Evolutionary conservation across 1,139 yeast species (phyloP).

Genomic region (Lodderomyces theae): DNA sequence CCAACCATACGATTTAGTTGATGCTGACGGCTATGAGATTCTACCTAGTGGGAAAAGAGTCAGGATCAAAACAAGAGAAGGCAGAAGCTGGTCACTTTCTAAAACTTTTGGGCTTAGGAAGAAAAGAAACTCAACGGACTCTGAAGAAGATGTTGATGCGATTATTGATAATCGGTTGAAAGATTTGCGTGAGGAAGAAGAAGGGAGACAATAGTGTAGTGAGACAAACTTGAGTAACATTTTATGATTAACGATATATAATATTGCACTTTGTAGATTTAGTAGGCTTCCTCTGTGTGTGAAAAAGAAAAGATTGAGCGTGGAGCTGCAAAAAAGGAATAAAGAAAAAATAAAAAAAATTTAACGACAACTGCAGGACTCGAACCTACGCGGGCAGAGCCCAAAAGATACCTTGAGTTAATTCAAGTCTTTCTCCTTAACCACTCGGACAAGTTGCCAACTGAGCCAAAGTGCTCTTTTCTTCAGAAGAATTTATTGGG

Average conservation of each 20-base stretch:
- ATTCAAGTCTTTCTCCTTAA: constrained; percentile 9
- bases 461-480: neutral
- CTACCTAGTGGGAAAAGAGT: constrained; percentile 70
- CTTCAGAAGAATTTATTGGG: too few relatives aligned
- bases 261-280: too few relatives aligned
- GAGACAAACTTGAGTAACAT: too few relatives aligned
- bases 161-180: constrained; percentile 55
- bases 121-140: constrained; percentile 14
- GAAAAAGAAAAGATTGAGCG: too few relatives aligned
- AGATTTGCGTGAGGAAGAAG: constrained; percentile 17
- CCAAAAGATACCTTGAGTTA: constrained; percentile 7
- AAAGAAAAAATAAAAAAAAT: constrained; percentile 1
- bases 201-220: constrained; percentile 7
- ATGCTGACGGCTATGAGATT: constrained; percentile 44
- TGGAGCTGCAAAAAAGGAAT: neutral
- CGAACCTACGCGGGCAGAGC: constrained; percentile 10
- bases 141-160: constrained; percentile 56
- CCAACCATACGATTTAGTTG: constrained; percentile 20
- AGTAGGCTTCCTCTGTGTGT: too few relatives aligned
- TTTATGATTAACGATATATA: too few relatives aligned
- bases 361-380: constrained; percentile 9
- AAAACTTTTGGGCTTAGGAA: constrained; percentile 27
- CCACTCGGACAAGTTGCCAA: constrained; percentile 9
- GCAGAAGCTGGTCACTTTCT: constrained; percentile 19
- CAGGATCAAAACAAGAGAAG: constrained; percentile 31